These are phyloP conservation scores for Brassica carinata DNA, from an alignment of 345 rosid species.

Conservation along the genomic window DNA sequence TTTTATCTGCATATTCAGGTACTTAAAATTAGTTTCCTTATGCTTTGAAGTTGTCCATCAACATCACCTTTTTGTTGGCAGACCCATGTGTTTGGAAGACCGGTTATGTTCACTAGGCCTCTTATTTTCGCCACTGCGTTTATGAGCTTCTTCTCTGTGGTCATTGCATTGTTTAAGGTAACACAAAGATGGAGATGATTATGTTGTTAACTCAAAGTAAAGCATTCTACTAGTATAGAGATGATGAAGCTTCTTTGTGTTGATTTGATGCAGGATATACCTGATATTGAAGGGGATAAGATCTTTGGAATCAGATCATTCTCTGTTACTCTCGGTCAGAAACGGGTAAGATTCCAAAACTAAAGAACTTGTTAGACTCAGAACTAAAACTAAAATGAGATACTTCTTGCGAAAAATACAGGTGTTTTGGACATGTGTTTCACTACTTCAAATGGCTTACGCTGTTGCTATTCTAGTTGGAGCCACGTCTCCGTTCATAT, in stretches of 20 bases:
- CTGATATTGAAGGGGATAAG: conserved; percentile 96
- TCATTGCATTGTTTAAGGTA: conserved; percentile 95
- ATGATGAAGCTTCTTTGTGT: conserved; percentile 4
- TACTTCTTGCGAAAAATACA: conserved; percentile 25
- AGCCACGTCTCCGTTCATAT: conserved; percentile 63
- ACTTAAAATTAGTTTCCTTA: background rate
- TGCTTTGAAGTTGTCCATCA: background rate
- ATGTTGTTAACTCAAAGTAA: background rate
- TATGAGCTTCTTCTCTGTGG: conserved; percentile 97
- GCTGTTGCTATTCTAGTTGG: conserved; percentile 76
- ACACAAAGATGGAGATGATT: background rate
- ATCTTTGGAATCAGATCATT: conserved; percentile 81
- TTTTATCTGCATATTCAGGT: conserved; percentile 95
- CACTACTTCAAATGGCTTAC: conserved; percentile 84
- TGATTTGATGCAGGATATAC: conserved; percentile 67
- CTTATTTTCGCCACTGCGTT: conserved; percentile 89
- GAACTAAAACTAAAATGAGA: background rate
- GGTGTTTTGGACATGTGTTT: conserved; percentile 93
- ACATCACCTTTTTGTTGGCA: conserved; percentile 26
- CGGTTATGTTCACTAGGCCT: conserved; percentile 65
- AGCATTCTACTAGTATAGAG: background rate
- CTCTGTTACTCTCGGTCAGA: conserved; percentile 80
- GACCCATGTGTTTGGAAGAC: conserved; percentile 79
- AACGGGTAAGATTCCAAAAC: conserved; percentile 50
- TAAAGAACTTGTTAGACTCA: background rate